Conservation (phyloP, 179 eudicot genomes). For the Carnegiea gigantea region DNA sequence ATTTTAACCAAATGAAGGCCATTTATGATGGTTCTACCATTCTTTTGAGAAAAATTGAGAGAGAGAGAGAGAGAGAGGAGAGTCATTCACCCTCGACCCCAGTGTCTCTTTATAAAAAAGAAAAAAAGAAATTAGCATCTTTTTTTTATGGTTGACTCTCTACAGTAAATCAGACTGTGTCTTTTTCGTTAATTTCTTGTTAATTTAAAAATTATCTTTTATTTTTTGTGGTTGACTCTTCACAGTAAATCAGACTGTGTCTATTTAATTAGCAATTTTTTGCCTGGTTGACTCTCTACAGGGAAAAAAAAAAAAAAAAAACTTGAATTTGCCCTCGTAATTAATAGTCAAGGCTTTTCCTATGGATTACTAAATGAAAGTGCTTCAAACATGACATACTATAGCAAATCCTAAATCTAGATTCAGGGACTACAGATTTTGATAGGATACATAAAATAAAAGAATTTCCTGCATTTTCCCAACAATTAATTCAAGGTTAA, state of each 20-base stretch:
- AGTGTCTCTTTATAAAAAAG: slow-evolving; percentile 15
- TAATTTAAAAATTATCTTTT: not conserved
- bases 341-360: too few species aligned
- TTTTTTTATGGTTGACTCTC: slow-evolving; percentile 31
- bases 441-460: too few species aligned
- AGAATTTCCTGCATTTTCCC: too few species aligned
- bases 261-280: not conserved
- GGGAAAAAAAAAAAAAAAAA: not conserved
- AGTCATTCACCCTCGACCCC: slow-evolving; percentile 34
- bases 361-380: not conserved
- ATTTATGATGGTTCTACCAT: slow-evolving; percentile 31
- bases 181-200: not conserved
- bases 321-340: too few species aligned
- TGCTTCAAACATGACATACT: not conserved
- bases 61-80: not conserved
- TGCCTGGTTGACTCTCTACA: not conserved
- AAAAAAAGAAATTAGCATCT: not conserved
- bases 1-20: slow-evolving; percentile 11
- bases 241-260: slow-evolving; percentile 1
- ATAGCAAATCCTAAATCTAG: too few species aligned
- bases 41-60: slow-evolving; percentile 21
- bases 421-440: too few species aligned
- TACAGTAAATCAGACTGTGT: slow-evolving; percentile 23
- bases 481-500: too few species aligned
- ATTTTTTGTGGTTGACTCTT: not conserved